Base-by-base conservation (phyloP, 2,329 filamentous ascomycete species). In the Sporothrix brasiliensis region DNA sequence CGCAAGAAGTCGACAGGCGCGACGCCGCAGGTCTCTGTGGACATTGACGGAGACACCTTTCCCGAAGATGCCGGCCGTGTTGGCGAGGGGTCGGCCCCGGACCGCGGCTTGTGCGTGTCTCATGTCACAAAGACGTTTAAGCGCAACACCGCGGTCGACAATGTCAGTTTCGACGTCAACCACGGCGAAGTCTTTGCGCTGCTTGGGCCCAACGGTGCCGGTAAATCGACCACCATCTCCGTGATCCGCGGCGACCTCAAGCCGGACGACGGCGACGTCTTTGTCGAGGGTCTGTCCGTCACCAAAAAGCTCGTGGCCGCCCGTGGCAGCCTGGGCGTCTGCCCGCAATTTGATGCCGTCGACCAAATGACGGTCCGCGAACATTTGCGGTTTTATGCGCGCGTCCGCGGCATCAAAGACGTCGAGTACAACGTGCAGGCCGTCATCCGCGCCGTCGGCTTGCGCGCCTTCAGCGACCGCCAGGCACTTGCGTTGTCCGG, bases 331-430 rank as follows among this genome's bases (percentile, higher is more conserved):
- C 86, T 97, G 0, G 94, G 94, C n/a, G 94, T 97, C 0, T 97
- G 94, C 76, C 94, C 94, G 0, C 94, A 93, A 78, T 91, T 91
- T 74, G 91, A 93, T 76, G 94, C 94, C 10, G 90, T 97, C 82
- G 94, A 97, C 79, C 86, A 90, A 68, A 94, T 97, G 92, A 96
- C 93, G 0, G 93, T 96, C 0, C 82, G 88, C 1, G 93, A 98
- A 77, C 94, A 97, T 76, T 84, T 98, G 2, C 83, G 86, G 66
- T 97, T 97, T 81, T 98, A 97, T 78, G 94, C 94, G 5, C 88
- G 89, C 65, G 88, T 94, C 13, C 88, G 94, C 14, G 94, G 94
- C 49, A 89, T 97, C 10, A 79, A 86, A 0, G 87, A 94, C 73
- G 84, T 95, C 1, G 83, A 90, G 21, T 86, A 92, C 79, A 96